Evolutionary conservation across 208 protist genomes (phyloP).

Genomic region (Crithidia acanthocephali): DNA sequence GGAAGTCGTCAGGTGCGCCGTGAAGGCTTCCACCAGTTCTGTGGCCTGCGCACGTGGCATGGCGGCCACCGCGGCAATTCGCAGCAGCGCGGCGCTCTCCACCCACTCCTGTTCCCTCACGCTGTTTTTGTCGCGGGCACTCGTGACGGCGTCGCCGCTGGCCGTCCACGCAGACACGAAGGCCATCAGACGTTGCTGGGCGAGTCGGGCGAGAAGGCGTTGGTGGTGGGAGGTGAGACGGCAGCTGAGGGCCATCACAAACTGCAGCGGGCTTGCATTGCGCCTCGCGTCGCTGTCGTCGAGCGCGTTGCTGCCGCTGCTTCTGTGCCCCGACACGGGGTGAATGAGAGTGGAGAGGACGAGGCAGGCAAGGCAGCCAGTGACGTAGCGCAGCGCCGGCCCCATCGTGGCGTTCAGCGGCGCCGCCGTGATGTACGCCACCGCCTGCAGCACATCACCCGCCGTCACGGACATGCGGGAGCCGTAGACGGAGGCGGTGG

Average conservation of each 20-base stretch:
- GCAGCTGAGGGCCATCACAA: constrained; percentile 24
- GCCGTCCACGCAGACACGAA: background rate
- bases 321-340: background rate
- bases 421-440: constrained; percentile 24
- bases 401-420: constrained; percentile 38
- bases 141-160: background rate
- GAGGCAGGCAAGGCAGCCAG: constrained; percentile 63
- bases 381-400: constrained; percentile 61
- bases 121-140: background rate
- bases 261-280: background rate
- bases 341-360: constrained; percentile 36
- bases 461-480: constrained; percentile 33
- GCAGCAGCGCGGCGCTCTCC: constrained; percentile 13
- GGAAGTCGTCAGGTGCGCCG: background rate
- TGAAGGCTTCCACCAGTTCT: constrained; percentile 3
- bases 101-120: background rate
- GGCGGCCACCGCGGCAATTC: constrained; percentile 10
- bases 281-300: background rate
- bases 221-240: constrained; percentile 23
- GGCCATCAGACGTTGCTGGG: constrained; percentile 25
- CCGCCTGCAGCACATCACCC: constrained; percentile 41
- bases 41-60: constrained; percentile 10
- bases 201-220: constrained; percentile 35
- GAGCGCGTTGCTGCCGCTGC: background rate
- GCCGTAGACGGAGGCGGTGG: constrained; percentile 18